These are phyloP conservation scores for Pseudomonodictys pantanalensis DNA, from an alignment of 495 filamentous ascomycete genomes.

Conservation along the genomic window DNA sequence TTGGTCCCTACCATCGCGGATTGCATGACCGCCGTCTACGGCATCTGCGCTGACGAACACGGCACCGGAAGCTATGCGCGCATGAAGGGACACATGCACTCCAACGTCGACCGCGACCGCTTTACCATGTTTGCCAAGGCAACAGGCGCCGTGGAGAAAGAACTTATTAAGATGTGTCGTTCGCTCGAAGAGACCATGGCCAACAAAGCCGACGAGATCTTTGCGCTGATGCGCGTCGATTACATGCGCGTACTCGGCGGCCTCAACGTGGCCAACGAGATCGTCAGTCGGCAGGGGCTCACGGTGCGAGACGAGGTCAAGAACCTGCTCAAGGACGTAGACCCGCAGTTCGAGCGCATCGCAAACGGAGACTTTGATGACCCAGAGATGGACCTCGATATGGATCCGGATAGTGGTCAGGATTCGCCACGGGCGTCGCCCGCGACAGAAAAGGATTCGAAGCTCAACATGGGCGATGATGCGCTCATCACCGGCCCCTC, in stretches of 20 bases:
- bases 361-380: slow-evolving; percentile 4
- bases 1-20: slow-evolving; percentile 53
- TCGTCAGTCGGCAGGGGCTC: slow-evolving; percentile 15
- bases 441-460: background rate
- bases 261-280: slow-evolving; percentile 6
- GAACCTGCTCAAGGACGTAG: background rate
- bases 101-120: slow-evolving; percentile 47
- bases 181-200: slow-evolving; percentile 40
- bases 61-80: slow-evolving; percentile 52
- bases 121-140: slow-evolving; percentile 53
- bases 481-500: background rate
- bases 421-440: too few species aligned
- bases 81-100: slow-evolving; percentile 56
- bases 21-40: slow-evolving; percentile 51
- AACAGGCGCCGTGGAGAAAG: slow-evolving; percentile 41
- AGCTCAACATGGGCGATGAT: background rate
- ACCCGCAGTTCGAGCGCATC: slow-evolving; percentile 4
- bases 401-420: background rate
- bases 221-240: slow-evolving; percentile 44
- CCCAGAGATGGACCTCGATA: background rate
- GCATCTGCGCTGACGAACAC: slow-evolving; percentile 44
- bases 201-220: slow-evolving; percentile 45
- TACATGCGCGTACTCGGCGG: slow-evolving; percentile 43
- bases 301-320: slow-evolving; percentile 7
- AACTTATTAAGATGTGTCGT: slow-evolving; percentile 42